phyloP scores from a whole-genome alignment of 2,329 filamentous ascomycete genomes.

The Grosmannia clavigera region DNA sequence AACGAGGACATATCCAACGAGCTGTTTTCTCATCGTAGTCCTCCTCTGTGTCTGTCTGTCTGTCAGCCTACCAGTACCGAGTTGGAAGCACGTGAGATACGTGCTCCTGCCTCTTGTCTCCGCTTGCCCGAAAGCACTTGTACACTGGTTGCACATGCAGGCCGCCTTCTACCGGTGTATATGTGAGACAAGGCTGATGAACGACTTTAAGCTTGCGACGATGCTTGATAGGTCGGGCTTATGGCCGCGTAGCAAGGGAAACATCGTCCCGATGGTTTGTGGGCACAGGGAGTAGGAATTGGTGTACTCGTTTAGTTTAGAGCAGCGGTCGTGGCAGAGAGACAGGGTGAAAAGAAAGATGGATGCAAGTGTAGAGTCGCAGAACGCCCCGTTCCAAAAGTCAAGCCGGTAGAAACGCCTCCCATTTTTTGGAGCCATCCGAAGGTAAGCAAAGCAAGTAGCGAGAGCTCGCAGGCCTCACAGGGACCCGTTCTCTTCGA shows the following conservation, averaged over 20 bases:
- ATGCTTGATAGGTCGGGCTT: background rate
- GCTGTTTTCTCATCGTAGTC: too few species aligned
- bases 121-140: background rate
- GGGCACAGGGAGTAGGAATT: background rate
- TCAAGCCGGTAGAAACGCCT: background rate
- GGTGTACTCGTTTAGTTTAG: background rate
- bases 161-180: background rate
- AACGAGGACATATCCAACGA: too few species aligned
- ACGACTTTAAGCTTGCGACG: background rate
- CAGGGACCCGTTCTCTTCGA: conserved; percentile 12
- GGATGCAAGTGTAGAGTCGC: background rate
- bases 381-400: background rate
- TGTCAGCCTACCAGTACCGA: background rate
- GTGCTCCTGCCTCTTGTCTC: background rate
- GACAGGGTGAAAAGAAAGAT: background rate
- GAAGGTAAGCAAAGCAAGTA: background rate
- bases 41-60: too few species aligned
- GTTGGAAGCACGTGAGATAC: background rate
- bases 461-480: background rate
- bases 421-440: background rate
- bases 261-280: background rate
- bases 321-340: background rate
- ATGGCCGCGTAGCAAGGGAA: background rate
- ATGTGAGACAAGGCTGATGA: background rate
- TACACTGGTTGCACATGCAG: background rate